Base-by-base conservation (phyloP, 768 basidiomycete species). In the Phaffia tasmanica region DNA sequence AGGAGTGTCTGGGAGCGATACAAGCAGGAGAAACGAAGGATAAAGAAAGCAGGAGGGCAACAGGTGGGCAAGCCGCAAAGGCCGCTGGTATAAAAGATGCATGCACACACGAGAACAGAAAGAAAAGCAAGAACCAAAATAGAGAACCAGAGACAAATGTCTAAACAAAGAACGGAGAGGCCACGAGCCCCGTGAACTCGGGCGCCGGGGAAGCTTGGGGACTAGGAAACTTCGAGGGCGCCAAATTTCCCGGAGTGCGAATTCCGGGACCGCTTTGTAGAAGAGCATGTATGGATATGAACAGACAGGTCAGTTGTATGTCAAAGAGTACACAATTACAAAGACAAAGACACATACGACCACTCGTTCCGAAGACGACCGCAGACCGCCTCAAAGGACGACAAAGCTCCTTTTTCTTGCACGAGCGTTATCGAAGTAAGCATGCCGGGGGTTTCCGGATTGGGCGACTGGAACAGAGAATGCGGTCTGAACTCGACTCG, bases 341-440 rank as follows among this genome's bases (percentile, higher is more conserved):
- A n/a, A n/a, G 4, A 42, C 15, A 30, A 15, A 54, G 53, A 54
- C 23, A 35, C 53, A 5, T 21, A 58, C 57, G 25, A 19, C 55
- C 55, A 57, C 46, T 63, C 62, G 11, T 56, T 32, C 51, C 62
- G 27, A 35, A 63, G 49, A 30, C 50, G 42, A 32, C 35, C 62
- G 25, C 54, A 63, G 51, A 63, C 62, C 8, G 49, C 81, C 76
- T 85, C 86, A 79, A 94, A 89, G 32, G 83, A 85, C 29, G 88
- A 88, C 50, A 83, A 79, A 18, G 91, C 85, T 2, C 93, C 93
- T 75, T 85, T 90, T 78, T 95, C 91, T 70, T 88, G 85, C 18
- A 88, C 79, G 60, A 94, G 74, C 19, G 81, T 79, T 70, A 94
- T 75, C 49, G 80, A 79, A 14, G 86, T 83, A 67, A 80, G 78